Evolutionary conservation across 805 yeast species (phyloP).

Genomic region (Kazachstania bromeliacearum): DNA sequence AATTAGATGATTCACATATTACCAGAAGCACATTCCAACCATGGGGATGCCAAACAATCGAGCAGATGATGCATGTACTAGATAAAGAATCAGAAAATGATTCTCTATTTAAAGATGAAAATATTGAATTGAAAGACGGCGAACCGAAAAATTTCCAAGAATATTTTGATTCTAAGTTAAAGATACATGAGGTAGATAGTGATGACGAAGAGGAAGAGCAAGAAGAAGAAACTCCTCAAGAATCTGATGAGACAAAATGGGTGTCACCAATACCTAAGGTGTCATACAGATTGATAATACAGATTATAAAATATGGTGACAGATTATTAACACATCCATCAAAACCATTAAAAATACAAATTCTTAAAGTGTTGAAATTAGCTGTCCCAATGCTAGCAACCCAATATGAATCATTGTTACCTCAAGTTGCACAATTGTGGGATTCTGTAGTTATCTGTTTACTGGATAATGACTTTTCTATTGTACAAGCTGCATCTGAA

Average conservation of each 20-base stretch:
- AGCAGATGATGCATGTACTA: slow-evolving; percentile 38
- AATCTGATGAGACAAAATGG: slow-evolving; percentile 43
- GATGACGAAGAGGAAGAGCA: slow-evolving; percentile 26
- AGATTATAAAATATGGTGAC: slow-evolving; percentile 61
- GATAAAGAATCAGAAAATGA: slow-evolving; percentile 29
- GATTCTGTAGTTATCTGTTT: slow-evolving; percentile 16
- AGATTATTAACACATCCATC: slow-evolving; percentile 62
- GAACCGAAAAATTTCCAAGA: slow-evolving; percentile 31
- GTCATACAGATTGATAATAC: slow-evolving; percentile 49
- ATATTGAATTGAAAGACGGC: slow-evolving; percentile 15
- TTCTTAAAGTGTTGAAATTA: slow-evolving; percentile 40
- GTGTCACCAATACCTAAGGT: slow-evolving; percentile 52
- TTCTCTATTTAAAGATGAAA: background rate
- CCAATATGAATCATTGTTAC: slow-evolving; percentile 23
- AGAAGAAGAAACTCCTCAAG: slow-evolving; percentile 10
- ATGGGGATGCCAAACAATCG: slow-evolving; percentile 47
- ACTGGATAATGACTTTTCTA: slow-evolving; percentile 15
- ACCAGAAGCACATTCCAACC: slow-evolving; percentile 34
- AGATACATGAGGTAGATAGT: slow-evolving; percentile 21
- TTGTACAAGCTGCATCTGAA: slow-evolving; percentile 18
- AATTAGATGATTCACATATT: slow-evolving; percentile 11
- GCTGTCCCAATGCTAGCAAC: slow-evolving; percentile 48
- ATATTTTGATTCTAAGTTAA: slow-evolving; percentile 29
- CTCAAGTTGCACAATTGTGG: slow-evolving; percentile 28
- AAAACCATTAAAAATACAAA: slow-evolving; percentile 42